phyloP scores from a whole-genome alignment of 495 filamentous ascomycete species.

The Evernia prunastri region DNA sequence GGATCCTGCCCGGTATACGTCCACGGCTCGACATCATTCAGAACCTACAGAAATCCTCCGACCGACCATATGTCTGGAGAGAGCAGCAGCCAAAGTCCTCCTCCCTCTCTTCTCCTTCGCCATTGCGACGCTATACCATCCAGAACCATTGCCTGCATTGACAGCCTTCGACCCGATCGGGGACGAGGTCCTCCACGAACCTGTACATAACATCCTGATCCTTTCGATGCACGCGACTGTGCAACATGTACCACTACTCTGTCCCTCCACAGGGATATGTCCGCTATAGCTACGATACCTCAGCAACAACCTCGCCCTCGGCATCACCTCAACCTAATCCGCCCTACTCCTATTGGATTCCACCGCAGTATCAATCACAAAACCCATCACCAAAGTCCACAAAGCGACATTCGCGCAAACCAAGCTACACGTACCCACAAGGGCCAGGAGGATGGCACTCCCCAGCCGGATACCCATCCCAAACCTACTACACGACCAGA shows the following conservation, averaged over 20 bases:
- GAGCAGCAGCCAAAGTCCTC: conserved; percentile 21
- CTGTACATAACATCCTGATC: conserved; percentile 16
- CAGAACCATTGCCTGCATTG: conserved; percentile 15
- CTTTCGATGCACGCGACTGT: conserved; percentile 23
- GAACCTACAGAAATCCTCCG: conserved; percentile 8
- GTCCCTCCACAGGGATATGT: conserved; percentile 45
- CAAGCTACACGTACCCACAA: conserved; percentile 27
- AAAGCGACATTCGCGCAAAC: conserved; percentile 23
- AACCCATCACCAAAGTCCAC: conserved; percentile 21
- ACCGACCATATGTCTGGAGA: conserved; percentile 31
- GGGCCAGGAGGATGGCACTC: conserved; percentile 39
- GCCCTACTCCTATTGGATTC: conserved; percentile 23
- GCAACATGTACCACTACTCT: conserved; percentile 47
- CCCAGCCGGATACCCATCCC: conserved; percentile 31
- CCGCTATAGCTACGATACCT: conserved; percentile 45
- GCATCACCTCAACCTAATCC: conserved; percentile 26
- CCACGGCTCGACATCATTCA: background rate
- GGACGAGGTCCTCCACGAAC: conserved; percentile 20
- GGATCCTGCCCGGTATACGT: conserved; percentile 15
- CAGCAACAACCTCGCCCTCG: conserved; percentile 44
- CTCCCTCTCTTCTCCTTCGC: conserved; percentile 23
- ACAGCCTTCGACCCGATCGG: conserved; percentile 19
- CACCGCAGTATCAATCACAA: conserved; percentile 24
- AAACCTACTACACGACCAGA: conserved; percentile 39
- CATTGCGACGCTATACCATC: conserved; percentile 15